Percentiles rank a stretch among this genome's conserved stretches.
Evolutionary conservation across 2,329 filamentous ascomycete genomes (phyloP).

Genomic region (Zelopaecilomyces penicillatus): DNA sequence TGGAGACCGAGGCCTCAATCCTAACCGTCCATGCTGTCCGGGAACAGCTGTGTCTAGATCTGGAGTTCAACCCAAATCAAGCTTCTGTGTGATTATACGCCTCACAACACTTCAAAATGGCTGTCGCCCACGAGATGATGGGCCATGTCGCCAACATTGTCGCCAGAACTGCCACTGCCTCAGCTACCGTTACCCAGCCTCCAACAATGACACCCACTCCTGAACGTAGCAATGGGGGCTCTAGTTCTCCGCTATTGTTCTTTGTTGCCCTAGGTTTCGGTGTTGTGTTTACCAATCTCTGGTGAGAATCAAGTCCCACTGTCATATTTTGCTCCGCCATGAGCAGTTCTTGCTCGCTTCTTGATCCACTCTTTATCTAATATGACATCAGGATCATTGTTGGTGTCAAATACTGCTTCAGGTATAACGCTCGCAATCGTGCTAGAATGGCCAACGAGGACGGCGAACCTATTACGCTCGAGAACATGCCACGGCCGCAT

Average conservation of each 20-base stretch:
- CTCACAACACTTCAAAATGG: slow-evolving; percentile 20
- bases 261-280: slow-evolving; percentile 95
- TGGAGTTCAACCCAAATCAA: slow-evolving; percentile 3
- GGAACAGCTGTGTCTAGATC: slow-evolving; percentile 1
- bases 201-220: slow-evolving; percentile 13
- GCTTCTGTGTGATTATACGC: neutral
- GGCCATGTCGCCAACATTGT: slow-evolving; percentile 28
- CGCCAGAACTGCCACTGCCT: slow-evolving; percentile 22
- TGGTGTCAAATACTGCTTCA: slow-evolving; percentile 97
- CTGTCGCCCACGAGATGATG: slow-evolving; percentile 27
- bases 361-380: neutral
- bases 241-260: slow-evolving; percentile 50
- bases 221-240: slow-evolving; percentile 17
- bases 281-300: slow-evolving; percentile 97
- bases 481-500: slow-evolving; percentile 76
- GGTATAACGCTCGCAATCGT: slow-evolving; percentile 92
- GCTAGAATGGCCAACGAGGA: slow-evolving; percentile 69
- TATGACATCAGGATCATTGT: slow-evolving; percentile 78
- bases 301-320: slow-evolving; percentile 50
- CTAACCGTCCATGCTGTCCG: slow-evolving; percentile 5
- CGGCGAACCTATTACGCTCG: slow-evolving; percentile 80
- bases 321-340: neutral
- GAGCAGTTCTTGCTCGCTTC: neutral
- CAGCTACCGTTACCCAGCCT: slow-evolving; percentile 8
- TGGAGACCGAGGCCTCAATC: neutral